These are phyloP conservation scores for Geotrichum klebahnii DNA, from an alignment of 1,139 yeast genomes.

Conservation along the genomic window DNA sequence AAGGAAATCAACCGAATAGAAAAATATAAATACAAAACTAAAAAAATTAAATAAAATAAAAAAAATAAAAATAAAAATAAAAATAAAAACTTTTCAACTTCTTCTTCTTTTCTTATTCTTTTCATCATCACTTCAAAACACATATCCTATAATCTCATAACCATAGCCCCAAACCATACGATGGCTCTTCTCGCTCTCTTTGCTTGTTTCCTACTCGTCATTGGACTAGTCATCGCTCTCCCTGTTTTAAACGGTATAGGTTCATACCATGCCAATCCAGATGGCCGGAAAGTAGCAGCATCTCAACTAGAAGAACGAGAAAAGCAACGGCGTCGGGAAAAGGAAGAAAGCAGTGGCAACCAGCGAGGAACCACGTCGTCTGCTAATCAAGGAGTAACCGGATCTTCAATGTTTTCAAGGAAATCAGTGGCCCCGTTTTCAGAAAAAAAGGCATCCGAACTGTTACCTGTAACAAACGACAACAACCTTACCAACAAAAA, in stretches of 20 bases:
- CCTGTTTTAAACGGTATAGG: slow-evolving; percentile 21
- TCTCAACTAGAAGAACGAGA: slow-evolving; percentile 1
- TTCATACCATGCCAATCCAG: slow-evolving; percentile 17
- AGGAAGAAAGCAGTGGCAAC: neutral
- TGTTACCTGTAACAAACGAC: neutral
- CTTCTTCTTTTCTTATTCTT: no score
- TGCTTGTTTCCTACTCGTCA: slow-evolving; percentile 8
- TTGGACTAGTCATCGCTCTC: slow-evolving; percentile 16
- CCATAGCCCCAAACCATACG: no score
- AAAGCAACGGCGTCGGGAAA: no score
- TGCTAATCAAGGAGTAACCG: slow-evolving; percentile 5
- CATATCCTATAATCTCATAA: no score
- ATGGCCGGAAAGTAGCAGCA: slow-evolving; percentile 11
- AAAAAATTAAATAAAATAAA: no score
- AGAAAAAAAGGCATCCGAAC: no score
- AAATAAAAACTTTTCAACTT: no score
- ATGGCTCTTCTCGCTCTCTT: slow-evolving; percentile 17
- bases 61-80: no score
- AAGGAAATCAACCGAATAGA: no score
- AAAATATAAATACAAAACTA: no score
- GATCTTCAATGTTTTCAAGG: neutral
- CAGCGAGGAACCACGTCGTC: slow-evolving; percentile 2
- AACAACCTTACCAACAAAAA: neutral
- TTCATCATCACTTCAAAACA: no score
- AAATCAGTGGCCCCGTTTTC: no score